phyloP scores from a whole-genome alignment of 331 rosid genomes.

The Rosa hybrid region DNA sequence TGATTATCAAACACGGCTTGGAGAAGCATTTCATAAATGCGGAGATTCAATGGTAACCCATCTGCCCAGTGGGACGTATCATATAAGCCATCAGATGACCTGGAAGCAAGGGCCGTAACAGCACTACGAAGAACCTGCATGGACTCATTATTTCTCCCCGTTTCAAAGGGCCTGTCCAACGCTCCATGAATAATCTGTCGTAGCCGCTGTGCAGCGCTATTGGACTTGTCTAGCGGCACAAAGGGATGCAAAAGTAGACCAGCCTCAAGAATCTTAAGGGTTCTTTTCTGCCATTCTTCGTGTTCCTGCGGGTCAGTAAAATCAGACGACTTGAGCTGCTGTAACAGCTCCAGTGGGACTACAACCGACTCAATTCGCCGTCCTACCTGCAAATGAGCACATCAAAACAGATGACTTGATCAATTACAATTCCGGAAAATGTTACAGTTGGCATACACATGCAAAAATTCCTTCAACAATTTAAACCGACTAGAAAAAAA shows the following conservation, averaged over 20 bases:
- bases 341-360: constrained; percentile 91
- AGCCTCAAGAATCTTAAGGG: constrained; percentile 81
- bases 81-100: constrained; percentile 71
- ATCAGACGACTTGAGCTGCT: constrained; percentile 76
- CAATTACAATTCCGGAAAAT: constrained; percentile 7
- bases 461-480: not conserved
- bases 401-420: constrained; percentile 35
- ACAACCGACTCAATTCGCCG: constrained; percentile 88
- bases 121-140: constrained; percentile 72
- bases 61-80: constrained; percentile 95
- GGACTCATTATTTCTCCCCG: constrained; percentile 66
- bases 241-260: constrained; percentile 85
- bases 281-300: constrained; percentile 73
- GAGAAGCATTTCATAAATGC: constrained; percentile 80
- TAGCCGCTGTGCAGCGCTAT: constrained; percentile 65
- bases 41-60: constrained; percentile 87
- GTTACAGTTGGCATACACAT: not conserved
- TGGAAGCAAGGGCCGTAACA: constrained; percentile 75
- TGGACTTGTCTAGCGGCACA: constrained; percentile 72
- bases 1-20: constrained; percentile 79
- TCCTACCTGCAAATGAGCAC: constrained; percentile 60
- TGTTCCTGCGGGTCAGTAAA: constrained; percentile 76
- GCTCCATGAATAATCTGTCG: constrained; percentile 60
- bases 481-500: too few relatives aligned
- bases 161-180: constrained; percentile 70